Conservation (phyloP, 768 basidiomycete genomes). For the Crassisporium funariophilum region DNA sequence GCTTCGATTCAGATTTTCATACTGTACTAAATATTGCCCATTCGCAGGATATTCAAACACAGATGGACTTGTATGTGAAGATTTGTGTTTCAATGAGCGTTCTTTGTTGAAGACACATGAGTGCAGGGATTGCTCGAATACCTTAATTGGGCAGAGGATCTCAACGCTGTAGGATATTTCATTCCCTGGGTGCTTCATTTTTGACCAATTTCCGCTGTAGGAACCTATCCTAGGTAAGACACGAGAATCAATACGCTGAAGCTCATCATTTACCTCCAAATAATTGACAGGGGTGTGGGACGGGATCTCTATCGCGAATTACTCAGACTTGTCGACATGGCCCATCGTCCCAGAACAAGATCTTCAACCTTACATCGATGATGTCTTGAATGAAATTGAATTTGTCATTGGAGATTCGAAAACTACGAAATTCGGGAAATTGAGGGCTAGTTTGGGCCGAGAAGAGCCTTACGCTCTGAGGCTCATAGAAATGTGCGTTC, state of each 20-base stretch:
- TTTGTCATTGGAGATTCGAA: constrained; percentile 54
- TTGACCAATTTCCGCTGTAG: too few species aligned
- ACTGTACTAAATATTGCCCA: constrained; percentile 2
- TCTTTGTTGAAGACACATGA: neutral
- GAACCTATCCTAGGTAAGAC: constrained; percentile 19
- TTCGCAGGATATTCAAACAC: constrained; percentile 50
- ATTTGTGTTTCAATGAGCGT: neutral
- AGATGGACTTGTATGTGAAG: constrained; percentile 47
- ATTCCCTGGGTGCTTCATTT: too few species aligned
- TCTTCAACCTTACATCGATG: constrained; percentile 35
- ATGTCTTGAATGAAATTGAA: constrained; percentile 46
- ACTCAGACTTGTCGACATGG: constrained; percentile 39
- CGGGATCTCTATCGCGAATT: constrained; percentile 32
- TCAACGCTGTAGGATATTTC: constrained; percentile 36
- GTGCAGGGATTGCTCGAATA: constrained; percentile 42
- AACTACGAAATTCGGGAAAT: constrained; percentile 38
- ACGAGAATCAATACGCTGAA: neutral
- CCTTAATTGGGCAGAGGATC: constrained; percentile 43
- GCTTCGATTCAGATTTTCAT: neutral
- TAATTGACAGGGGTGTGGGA: constrained; percentile 24
- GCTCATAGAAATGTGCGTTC: constrained; percentile 50
- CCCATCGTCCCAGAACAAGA: constrained; percentile 35
- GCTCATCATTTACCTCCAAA: neutral
- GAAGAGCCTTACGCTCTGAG: constrained; percentile 50
- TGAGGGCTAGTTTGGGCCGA: constrained; percentile 56